Conservation (phyloP, 768 basidiomycete species). For the Kwoniella dendrophila region DNA sequence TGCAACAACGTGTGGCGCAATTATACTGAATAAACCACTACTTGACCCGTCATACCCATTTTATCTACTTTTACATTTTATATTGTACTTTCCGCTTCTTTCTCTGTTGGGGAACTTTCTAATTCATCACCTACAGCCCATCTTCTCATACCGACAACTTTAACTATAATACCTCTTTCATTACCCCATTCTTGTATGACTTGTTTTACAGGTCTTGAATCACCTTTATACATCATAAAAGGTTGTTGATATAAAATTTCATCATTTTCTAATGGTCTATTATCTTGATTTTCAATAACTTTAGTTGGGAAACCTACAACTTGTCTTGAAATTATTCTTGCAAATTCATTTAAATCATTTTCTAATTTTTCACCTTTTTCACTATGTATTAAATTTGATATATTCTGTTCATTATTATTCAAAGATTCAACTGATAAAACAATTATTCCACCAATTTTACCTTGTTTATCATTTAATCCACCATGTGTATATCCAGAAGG, state of each 20-base stretch:
- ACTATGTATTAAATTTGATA: conserved; percentile 46
- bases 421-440: conserved; percentile 59
- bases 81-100: background rate
- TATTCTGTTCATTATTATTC: conserved; percentile 54
- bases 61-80: background rate
- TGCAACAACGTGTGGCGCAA: no score
- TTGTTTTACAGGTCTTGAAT: conserved; percentile 43
- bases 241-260: conserved; percentile 49
- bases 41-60: background rate
- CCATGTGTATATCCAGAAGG: conserved; percentile 54
- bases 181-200: conserved; percentile 47
- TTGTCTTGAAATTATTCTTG: conserved; percentile 78
- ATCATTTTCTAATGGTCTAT: conserved; percentile 38
- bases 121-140: conserved; percentile 49
- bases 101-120: background rate
- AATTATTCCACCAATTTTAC: conserved; percentile 58
- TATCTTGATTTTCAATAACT: conserved; percentile 56
- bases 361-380: conserved; percentile 55
- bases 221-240: conserved; percentile 53
- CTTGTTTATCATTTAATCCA: conserved; percentile 57
- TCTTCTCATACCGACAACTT: conserved; percentile 47
- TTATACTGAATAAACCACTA: no score
- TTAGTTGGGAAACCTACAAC: conserved; percentile 78
- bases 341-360: conserved; percentile 66
- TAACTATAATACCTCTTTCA: conserved; percentile 44